Percentiles rank a stretch among this genome's conserved stretches.
phyloP scores from a whole-genome alignment of 257 asterid genomes.

The Prunella vulgaris region DNA sequence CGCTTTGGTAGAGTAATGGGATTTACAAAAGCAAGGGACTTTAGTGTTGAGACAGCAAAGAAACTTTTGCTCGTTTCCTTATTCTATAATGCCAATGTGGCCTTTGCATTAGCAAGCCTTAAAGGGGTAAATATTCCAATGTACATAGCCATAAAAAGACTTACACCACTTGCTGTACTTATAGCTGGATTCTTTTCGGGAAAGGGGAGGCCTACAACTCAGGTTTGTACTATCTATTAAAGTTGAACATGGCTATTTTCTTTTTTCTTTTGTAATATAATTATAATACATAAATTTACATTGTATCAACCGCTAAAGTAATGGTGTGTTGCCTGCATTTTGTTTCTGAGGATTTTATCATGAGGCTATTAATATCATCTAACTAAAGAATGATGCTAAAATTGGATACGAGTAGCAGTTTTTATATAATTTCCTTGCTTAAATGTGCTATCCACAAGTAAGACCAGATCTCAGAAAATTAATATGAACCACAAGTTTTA shows the following conservation, averaged over 20 bases:
- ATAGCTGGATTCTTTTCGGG: conserved; percentile 83
- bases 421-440: neutral
- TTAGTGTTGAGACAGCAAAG: conserved; percentile 65
- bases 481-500: neutral
- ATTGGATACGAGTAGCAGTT: neutral
- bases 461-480: neutral
- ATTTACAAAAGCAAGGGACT: conserved; percentile 63
- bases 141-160: conserved; percentile 98
- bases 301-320: neutral
- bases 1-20: conserved; percentile 76
- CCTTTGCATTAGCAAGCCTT: conserved; percentile 93
- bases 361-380: neutral
- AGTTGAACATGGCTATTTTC: neutral
- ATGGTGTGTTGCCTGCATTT: neutral
- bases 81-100: conserved; percentile 96
- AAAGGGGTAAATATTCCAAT: conserved; percentile 98
- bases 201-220: conserved; percentile 80
- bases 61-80: conserved; percentile 80
- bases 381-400: neutral
- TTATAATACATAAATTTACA: neutral
- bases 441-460: neutral
- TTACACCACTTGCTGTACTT: conserved; percentile 96
- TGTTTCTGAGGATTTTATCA: neutral
- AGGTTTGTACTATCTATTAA: conserved; percentile 41
- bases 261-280: neutral